Percentiles rank a stretch among this genome's conserved stretches.
Conservation (phyloP, 2,329 filamentous ascomycete species). For the Sclerotinia sclerotiorum region DNA sequence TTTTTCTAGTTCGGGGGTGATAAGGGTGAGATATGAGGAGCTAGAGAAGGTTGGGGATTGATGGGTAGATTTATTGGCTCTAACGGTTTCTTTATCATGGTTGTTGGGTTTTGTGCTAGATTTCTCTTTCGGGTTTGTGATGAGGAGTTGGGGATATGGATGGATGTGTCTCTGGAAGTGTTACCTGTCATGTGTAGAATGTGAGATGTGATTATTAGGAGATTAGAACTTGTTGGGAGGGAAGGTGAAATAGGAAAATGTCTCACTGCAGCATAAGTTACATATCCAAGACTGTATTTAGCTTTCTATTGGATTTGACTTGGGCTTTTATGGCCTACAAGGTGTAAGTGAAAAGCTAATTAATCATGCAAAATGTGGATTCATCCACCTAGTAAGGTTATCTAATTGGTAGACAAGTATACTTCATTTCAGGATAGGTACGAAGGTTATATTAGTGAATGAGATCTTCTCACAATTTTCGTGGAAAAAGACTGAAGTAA, state of each 20-base stretch:
- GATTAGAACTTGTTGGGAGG: background rate
- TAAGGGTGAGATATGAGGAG: background rate
- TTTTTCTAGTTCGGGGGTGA: background rate
- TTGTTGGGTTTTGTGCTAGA: background rate
- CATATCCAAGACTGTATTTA: background rate
- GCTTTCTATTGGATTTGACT: background rate
- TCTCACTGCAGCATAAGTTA: background rate
- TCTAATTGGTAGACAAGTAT: background rate
- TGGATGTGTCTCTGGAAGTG: background rate
- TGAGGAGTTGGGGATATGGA: background rate
- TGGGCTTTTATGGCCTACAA: background rate
- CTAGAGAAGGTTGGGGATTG: background rate
- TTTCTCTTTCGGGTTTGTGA: background rate
- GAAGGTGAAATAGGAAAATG: too few species aligned
- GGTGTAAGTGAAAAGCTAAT: background rate
- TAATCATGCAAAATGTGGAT: background rate
- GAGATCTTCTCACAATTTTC: background rate
- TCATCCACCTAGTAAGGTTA: background rate
- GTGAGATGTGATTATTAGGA: background rate
- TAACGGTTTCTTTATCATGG: constrained; percentile 7
- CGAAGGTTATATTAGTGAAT: background rate
- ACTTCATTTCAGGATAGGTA: background rate
- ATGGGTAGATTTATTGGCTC: constrained; percentile 1
- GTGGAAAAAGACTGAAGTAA: background rate
- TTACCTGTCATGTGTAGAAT: background rate